phyloP scores from a whole-genome alignment of 148 eudicot species.

The Amaranthus hypochondriacus region DNA sequence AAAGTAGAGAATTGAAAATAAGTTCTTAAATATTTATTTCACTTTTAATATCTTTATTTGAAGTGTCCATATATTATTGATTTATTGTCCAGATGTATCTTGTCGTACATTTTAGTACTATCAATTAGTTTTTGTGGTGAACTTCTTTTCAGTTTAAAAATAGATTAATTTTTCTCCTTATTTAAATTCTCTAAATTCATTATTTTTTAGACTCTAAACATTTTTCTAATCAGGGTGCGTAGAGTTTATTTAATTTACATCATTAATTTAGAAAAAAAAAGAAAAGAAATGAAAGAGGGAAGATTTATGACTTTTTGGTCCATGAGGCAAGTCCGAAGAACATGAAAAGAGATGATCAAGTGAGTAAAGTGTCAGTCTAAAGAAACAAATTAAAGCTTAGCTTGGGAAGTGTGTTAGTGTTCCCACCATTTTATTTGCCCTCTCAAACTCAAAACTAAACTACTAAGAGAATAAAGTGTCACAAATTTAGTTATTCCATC shows the following conservation, averaged over 20 bases:
- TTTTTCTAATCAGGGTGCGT: too few relatives aligned
- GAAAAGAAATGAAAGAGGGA: conserved; percentile 13
- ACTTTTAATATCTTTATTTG: too few relatives aligned
- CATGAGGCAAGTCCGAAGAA: conserved; percentile 31
- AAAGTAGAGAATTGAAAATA: too few relatives aligned
- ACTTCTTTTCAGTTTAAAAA: too few relatives aligned
- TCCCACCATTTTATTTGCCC: not conserved
- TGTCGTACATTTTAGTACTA: too few relatives aligned
- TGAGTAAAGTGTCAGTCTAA: conserved; percentile 38
- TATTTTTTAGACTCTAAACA: not conserved
- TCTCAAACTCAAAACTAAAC: conserved; percentile 31
- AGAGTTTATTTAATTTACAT: too few relatives aligned
- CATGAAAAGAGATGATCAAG: conserved; percentile 34
- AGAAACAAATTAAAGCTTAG: conserved; percentile 12
- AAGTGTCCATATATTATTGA: too few relatives aligned
- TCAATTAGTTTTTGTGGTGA: too few relatives aligned
- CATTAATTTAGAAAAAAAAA: conserved; percentile 12
- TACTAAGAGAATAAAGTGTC: conserved; percentile 4
- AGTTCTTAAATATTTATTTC: too few relatives aligned
- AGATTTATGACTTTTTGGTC: conserved; percentile 25
- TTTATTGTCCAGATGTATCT: too few relatives aligned
- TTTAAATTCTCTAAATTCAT: not conserved
- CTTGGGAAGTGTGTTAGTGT: conserved; percentile 45
- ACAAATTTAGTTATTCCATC: not conserved
- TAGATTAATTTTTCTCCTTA: too few relatives aligned